These are phyloP conservation scores for Peronospora destructor DNA, from an alignment of 352 stramenopile species.

Conservation along the genomic window DNA sequence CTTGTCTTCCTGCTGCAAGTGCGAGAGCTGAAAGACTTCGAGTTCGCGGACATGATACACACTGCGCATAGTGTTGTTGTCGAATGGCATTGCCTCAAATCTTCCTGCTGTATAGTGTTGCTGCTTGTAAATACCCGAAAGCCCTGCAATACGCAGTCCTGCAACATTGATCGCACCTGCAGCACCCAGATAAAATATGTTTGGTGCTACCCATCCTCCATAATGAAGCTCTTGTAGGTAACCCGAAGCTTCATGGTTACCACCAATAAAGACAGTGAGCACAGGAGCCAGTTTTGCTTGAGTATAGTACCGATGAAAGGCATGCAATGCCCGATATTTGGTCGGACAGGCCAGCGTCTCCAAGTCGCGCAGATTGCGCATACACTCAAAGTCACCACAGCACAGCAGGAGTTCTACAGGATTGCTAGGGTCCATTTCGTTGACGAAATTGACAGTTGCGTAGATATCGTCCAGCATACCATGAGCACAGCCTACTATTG, in stretches of 20 bases:
- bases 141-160: constrained; percentile 92
- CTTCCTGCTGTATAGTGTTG: constrained; percentile 86
- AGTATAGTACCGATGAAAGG: constrained; percentile 96
- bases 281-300: constrained; percentile 89
- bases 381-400: constrained; percentile 98
- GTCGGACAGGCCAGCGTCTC: constrained; percentile 90
- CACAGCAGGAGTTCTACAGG: constrained; percentile 94
- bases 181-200: constrained; percentile 97
- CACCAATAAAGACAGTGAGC: constrained; percentile 95
- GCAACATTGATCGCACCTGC: constrained; percentile 90
- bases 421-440: constrained; percentile 69
- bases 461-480: constrained; percentile 98
- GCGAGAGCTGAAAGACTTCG: constrained; percentile 89
- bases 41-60: constrained; percentile 94
- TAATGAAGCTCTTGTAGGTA: constrained; percentile 96
- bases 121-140: constrained; percentile 97
- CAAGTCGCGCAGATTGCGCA: constrained; percentile 93
- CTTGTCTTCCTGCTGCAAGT: constrained; percentile 51
- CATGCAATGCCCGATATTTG: constrained; percentile 91
- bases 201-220: constrained; percentile 96
- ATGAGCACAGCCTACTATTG: constrained; percentile 97
- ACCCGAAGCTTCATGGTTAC: constrained; percentile 98
- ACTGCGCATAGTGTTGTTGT: constrained; percentile 82
- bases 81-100: constrained; percentile 81
- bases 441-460: constrained; percentile 87